These are phyloP conservation scores for Alisma plantagoaquatica DNA, from an alignment of 106 monocot genomes.

Conservation along the genomic window DNA sequence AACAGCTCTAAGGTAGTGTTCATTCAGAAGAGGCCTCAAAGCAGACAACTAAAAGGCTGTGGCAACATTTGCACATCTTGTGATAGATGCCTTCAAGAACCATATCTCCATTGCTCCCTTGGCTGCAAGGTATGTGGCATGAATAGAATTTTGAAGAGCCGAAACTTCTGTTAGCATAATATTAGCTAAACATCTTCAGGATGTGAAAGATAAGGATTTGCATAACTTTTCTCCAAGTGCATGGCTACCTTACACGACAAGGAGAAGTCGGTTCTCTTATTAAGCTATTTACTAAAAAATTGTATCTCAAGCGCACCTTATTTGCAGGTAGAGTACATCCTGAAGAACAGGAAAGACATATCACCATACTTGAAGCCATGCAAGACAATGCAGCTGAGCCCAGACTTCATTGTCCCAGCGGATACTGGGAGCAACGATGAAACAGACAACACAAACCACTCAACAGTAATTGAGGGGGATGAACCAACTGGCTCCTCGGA, in stretches of 20 bases:
- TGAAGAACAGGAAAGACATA: conserved; percentile 63
- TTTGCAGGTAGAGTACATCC: conserved; percentile 68
- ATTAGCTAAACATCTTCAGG: too few species aligned
- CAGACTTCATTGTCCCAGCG: conserved; percentile 56
- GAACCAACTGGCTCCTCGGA: conserved; percentile 51
- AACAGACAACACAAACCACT: conserved; percentile 53
- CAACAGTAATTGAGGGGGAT: conserved; percentile 66
- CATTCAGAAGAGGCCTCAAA: conserved; percentile 86
- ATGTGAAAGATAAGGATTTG: too few species aligned
- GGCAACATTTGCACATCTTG: conserved; percentile 93
- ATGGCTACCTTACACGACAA: too few species aligned
- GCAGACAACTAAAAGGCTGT: conserved; percentile 79
- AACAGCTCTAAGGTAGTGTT: conserved; percentile 98
- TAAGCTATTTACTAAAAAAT: too few species aligned
- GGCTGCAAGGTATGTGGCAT: conserved; percentile 96
- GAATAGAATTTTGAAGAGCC: too few species aligned
- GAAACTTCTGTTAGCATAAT: too few species aligned
- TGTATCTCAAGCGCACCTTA: too few species aligned
- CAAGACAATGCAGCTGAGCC: conserved; percentile 46
- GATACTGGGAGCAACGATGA: conserved; percentile 36
- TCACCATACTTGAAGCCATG: conserved; percentile 56
- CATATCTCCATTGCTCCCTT: conserved; percentile 90
- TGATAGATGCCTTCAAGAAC: conserved; percentile 89
- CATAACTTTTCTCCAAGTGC: too few species aligned
- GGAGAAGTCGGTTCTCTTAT: too few species aligned